A percentile compares a stretch with the other conserved stretches of the same genome.
These are phyloP conservation scores for Udeniomyces megalosporus DNA, from an alignment of 768 basidiomycete genomes.

Conservation along the genomic window DNA sequence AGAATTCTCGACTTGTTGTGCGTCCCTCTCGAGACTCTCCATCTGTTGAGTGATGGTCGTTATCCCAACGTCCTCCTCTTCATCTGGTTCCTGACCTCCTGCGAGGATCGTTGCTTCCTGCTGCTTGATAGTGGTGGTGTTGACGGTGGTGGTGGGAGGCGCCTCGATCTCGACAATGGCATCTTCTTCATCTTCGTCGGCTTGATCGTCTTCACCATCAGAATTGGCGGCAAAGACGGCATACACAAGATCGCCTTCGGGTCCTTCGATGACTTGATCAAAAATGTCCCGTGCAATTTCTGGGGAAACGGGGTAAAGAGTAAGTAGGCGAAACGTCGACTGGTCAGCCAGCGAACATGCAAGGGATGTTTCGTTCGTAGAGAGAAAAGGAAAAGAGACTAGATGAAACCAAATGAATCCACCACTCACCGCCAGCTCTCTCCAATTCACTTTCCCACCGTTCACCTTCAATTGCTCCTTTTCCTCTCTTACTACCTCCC, in stretches of 20 bases:
- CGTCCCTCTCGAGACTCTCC: no score
- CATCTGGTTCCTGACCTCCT: no score
- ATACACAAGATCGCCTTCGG: slow-evolving; percentile 27
- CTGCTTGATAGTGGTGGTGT: no score
- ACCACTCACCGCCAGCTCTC: slow-evolving; percentile 7
- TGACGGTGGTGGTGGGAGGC: no score
- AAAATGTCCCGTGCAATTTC: slow-evolving; percentile 26
- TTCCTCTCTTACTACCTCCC: neutral
- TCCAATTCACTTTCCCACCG: slow-evolving; percentile 9
- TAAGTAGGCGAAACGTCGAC: neutral
- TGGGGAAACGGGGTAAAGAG: neutral
- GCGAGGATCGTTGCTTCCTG: no score
- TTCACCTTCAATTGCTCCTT: slow-evolving; percentile 1
- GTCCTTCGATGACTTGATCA: slow-evolving; percentile 26
- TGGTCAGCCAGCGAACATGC: no score
- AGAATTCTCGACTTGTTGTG: no score
- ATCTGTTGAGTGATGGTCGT: no score
- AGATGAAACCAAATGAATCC: neutral
- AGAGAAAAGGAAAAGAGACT: no score
- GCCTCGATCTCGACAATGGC: neutral
- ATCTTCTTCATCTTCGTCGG: no score
- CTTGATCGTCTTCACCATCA: slow-evolving; percentile 7
- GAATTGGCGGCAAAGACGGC: slow-evolving; percentile 22
- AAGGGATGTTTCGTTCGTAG: no score
- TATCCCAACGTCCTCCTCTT: no score